Evolutionary conservation across 2,329 filamentous ascomycete genomes (phyloP), one percentile per base, ranked within the genome.

Genomic region (Epichloe gansuensis): DNA sequence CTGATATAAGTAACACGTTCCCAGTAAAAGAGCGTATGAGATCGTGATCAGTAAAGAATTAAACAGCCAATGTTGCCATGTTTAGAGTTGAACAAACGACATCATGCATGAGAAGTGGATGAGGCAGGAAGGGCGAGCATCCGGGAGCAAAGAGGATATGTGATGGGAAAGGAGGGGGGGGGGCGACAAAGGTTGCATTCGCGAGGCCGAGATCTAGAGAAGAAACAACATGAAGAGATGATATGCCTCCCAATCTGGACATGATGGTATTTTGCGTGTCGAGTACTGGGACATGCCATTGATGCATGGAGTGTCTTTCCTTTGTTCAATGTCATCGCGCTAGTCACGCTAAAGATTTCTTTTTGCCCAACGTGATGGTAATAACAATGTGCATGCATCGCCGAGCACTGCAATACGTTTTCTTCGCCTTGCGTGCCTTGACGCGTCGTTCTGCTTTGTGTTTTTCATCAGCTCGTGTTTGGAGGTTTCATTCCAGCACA

Each of bases 281-380:
- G 38, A 47, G n/a, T 25, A 21, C 21, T 36, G 38, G 2, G 31
- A 45, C 51, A 49, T 35, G 21, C 51, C 51, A 52, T 51, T 27
- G 38, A 23, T 21, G 27, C 23, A 42, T 41, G 48, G 21, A n/a
- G 21, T 45, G 49, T 50, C 34, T 39, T 39, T 38, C 13, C 8
- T 27, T 9, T 5, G 6, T 17, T 38, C 13, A 7, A 12, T 6
- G 8, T 13, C 17, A 13, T 50, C 39, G 27, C 48, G 38, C 48
- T 36, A 43, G 31, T 35, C n/a, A 13, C 5, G 43, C 23, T n/a
- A 15, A 6, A 13, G 7, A 5, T 31, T 31, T 34, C 3, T 31
- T 35, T 43, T 43, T 43, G 5, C 4, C 23, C 21, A 25, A 12
- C 17, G 41, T 35, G 15, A 34, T 11, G 43, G 43, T 31, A 21